Base-by-base conservation (phyloP, 1,139 yeast species). In the Magnusiomyces fungicola region DNA sequence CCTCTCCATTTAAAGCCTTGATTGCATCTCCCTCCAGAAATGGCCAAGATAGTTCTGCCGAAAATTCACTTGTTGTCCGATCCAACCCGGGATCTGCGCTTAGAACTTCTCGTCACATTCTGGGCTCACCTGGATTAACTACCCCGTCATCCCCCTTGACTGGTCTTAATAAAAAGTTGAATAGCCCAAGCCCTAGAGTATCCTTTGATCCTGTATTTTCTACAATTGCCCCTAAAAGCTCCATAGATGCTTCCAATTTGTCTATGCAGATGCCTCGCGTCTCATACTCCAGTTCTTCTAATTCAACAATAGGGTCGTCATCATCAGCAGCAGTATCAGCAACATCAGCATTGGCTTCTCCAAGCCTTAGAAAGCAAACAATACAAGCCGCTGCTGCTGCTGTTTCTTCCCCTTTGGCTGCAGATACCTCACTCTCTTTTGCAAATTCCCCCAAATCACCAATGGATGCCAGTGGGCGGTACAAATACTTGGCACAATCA, bases 401-500 rank as follows among this genome's bases (percentile, higher is more conserved):
- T 7, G 30, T 16, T 4, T 16, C 21, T 9, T n/a, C 43, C 18
- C n/a, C 43, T 23, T 21, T 42, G 18, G 16, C 45, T 22, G 21
- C 44, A 18, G 30, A 14, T 29, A 22, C 46, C 16, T 21, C 47
- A 1, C 29, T 36, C 14, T 33, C 12, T n/a, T 19, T 25, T 46
- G n/a, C n/a, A n/a, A n/a, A n/a, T n/a, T n/a, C n/a, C n/a, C n/a
- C n/a, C n/a, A n/a, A n/a, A n/a, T 52, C 19, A 49, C 53, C 22
- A 51, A 50, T 41, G 46, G 51, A 24, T 56, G 22, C 55, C 3
- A 54, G 55, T 9, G 56, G 58, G 5, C 46, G 56, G 32, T 55
- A 47, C 34, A 48, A 53, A 37, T 55, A 55, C 47, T 47, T 55
- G 55, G 52, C 58, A n/a, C 54, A 53, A 32, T 45, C 56, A 18